A percentile compares a stretch with the other conserved stretches of the same genome.
Evolutionary conservation across 495 filamentous ascomycete genomes (phyloP).

Genomic region (Polyplosphaeria fusca): DNA sequence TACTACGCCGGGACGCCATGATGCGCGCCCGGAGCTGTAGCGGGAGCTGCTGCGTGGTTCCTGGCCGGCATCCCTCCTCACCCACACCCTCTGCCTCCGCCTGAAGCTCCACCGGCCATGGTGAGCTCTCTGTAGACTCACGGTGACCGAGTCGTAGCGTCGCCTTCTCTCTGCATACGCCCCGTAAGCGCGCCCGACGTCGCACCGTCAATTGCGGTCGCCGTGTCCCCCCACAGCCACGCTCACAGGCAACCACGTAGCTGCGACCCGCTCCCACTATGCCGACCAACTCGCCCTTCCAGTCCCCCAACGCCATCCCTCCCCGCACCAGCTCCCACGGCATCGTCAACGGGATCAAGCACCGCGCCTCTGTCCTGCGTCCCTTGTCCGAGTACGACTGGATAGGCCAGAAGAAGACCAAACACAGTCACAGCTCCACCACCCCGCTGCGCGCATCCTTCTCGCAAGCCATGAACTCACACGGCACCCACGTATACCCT

Average conservation of each 20-base stretch:
- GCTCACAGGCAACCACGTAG: conserved; percentile 5
- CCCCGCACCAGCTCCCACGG: conserved; percentile 68
- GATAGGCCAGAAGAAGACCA: conserved; percentile 43
- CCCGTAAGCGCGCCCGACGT: background rate
- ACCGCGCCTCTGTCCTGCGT: conserved; percentile 45
- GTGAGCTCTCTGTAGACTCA: too few species aligned
- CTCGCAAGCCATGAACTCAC: background rate
- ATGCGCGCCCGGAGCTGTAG: background rate
- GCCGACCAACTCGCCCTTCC: conserved; percentile 18
- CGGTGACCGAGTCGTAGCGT: too few species aligned
- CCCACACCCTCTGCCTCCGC: background rate
- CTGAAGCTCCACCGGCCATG: background rate
- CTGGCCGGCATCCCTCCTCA: background rate
- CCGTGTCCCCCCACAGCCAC: background rate
- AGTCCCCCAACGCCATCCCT: conserved; percentile 65
- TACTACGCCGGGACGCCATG: background rate
- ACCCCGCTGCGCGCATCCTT: conserved; percentile 3
- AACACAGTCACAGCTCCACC: conserved; percentile 13
- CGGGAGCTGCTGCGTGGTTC: background rate
- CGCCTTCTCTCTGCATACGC: too few species aligned
- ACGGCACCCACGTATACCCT: conserved; percentile 10
- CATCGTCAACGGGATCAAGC: conserved; percentile 39
- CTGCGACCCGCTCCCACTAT: background rate
- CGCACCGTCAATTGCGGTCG: background rate
- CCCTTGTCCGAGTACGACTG: conserved; percentile 58